A percentile compares a stretch with the other conserved stretches of the same genome.
phyloP scores from a whole-genome alignment of 164 flowering plant species.

The Hamamelis virginiana region DNA sequence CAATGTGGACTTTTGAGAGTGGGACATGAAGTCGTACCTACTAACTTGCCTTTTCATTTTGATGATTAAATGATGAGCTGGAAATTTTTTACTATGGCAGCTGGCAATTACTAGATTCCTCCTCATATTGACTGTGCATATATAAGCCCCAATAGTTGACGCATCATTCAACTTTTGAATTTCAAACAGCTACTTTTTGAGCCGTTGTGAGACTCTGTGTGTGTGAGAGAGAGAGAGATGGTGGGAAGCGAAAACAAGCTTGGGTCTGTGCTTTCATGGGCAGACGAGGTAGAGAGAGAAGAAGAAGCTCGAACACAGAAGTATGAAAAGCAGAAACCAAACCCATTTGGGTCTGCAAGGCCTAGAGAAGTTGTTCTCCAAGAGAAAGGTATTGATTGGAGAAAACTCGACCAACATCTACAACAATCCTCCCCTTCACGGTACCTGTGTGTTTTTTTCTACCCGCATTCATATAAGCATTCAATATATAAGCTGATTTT shows the following conservation, averaged over 20 bases:
- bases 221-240: conserved; percentile 8
- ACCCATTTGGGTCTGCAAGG: conserved; percentile 41
- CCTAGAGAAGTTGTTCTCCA: conserved; percentile 39
- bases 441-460: conserved; percentile 2
- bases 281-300: conserved; percentile 41
- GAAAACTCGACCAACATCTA: conserved; percentile 22
- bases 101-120: too few relatives aligned
- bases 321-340: conserved; percentile 16
- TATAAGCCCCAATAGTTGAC: background rate
- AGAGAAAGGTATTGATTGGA: conserved; percentile 35
- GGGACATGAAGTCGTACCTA: too few relatives aligned
- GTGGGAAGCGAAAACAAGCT: background rate
- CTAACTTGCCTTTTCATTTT: too few relatives aligned
- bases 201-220: conserved; percentile 14
- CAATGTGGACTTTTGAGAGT: too few relatives aligned
- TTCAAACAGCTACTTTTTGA: conserved; percentile 4
- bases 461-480: too few relatives aligned
- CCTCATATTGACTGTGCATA: too few relatives aligned
- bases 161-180: background rate
- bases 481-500: too few relatives aligned
- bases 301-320: conserved; percentile 18
- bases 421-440: conserved; percentile 11
- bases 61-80: too few relatives aligned
- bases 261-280: conserved; percentile 24
- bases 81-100: too few relatives aligned